Conservation (phyloP, 768 basidiomycete species). For the Panaeolus papilionaceus region DNA sequence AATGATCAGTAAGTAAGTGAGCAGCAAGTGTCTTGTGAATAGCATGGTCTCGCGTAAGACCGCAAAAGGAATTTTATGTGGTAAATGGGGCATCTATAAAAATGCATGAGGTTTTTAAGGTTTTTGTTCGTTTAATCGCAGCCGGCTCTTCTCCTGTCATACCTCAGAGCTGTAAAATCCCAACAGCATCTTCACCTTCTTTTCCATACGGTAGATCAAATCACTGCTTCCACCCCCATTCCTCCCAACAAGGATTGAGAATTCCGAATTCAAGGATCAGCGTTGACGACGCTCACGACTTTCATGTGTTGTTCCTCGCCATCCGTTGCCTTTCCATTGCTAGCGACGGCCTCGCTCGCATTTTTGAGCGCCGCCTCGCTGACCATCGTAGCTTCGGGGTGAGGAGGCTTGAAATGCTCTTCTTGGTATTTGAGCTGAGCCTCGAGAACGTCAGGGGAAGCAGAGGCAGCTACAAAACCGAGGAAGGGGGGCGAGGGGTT, state of each 20-base stretch:
- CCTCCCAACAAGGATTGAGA: neutral
- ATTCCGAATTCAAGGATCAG: conserved; percentile 17
- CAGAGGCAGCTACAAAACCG: conserved; percentile 89
- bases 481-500: conserved; percentile 98
- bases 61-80: neutral
- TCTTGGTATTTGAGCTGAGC: conserved; percentile 78
- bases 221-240: neutral
- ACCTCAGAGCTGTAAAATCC: neutral
- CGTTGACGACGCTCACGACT: conserved; percentile 27
- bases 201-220: neutral
- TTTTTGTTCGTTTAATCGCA: neutral
- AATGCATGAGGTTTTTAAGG: conserved; percentile 4
- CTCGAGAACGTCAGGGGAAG: conserved; percentile 54
- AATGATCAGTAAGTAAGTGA: neutral
- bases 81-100: neutral
- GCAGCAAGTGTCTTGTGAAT: neutral
- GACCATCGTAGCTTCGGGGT: conserved; percentile 78
- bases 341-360: conserved; percentile 27
- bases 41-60: neutral
- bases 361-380: conserved; percentile 62
- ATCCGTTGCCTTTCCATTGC: conserved; percentile 17
- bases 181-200: neutral
- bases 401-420: conserved; percentile 69
- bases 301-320: conserved; percentile 26
- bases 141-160: neutral